Conservation (phyloP, 2,329 filamentous ascomycete genomes). For the Didymellaceae sp. region DNA sequence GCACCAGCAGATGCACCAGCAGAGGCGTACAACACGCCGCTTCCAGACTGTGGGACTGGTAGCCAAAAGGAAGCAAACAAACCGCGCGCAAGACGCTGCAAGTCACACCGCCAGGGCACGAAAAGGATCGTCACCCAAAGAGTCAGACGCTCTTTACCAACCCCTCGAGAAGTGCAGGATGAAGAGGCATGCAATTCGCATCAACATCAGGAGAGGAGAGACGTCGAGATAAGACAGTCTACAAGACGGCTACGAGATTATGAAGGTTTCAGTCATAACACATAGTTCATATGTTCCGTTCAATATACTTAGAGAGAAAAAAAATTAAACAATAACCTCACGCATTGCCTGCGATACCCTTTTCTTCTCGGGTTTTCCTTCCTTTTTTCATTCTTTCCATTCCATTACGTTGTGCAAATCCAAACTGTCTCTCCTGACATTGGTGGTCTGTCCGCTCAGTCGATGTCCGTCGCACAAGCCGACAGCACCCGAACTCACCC, state of each 20-base stretch:
- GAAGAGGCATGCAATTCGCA: conserved; percentile 6
- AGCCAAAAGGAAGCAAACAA: conserved; percentile 3
- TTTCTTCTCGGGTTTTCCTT: not conserved
- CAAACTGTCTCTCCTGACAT: conserved; percentile 6
- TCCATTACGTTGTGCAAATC: conserved; percentile 4
- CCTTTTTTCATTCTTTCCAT: not conserved
- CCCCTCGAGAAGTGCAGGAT: conserved; percentile 19
- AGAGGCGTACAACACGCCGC: conserved; percentile 3
- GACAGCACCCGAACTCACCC: conserved; percentile 15
- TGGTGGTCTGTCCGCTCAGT: conserved; percentile 8
- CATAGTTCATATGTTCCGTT: conserved; percentile 1
- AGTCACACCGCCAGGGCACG: conserved; percentile 20
- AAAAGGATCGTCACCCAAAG: conserved; percentile 3
- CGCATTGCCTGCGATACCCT: not conserved
- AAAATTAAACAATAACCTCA: not conserved
- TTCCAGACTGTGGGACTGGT: not conserved
- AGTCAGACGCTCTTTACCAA: conserved; percentile 3
- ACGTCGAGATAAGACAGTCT: conserved; percentile 8
- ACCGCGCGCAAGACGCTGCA: conserved; percentile 20
- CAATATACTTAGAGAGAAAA: not conserved
- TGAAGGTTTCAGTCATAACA: conserved; percentile 5
- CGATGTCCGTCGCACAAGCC: conserved; percentile 4
- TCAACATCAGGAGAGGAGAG: not conserved
- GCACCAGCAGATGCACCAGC: conserved; percentile 17
- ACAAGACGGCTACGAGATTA: conserved; percentile 14